These are phyloP conservation scores for Tetrahymena thermophila DNA, from an alignment of 73 alveolate species.

Conservation along the genomic window DNA sequence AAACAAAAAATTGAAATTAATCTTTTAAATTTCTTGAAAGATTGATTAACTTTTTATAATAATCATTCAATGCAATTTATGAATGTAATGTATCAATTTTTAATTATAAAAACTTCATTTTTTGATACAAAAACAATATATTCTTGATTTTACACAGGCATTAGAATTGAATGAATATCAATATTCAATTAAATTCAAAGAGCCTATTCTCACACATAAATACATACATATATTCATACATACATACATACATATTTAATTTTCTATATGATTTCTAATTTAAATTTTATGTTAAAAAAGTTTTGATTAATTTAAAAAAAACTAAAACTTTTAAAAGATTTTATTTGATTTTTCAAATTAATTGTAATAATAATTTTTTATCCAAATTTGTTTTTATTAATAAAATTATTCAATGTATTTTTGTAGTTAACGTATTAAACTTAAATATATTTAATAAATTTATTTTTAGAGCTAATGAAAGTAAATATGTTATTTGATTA, in stretches of 20 bases:
- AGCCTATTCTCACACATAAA: not conserved
- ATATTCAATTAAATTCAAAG: too few relatives aligned
- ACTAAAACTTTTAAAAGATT: not conserved
- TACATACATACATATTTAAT: not conserved
- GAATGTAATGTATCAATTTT: not conserved
- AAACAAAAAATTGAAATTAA: not conserved
- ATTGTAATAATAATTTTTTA: too few relatives aligned
- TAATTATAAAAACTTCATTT: not conserved
- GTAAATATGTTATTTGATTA: not conserved
- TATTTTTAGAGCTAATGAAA: not conserved
- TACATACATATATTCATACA: too few relatives aligned
- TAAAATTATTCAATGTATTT: too few relatives aligned
- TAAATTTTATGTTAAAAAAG: too few relatives aligned
- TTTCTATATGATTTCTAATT: not conserved
- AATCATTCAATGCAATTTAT: not conserved
- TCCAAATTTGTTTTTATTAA: too few relatives aligned
- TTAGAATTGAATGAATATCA: not conserved
- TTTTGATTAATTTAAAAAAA: not conserved
- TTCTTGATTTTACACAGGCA: not conserved
- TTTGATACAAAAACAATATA: too few relatives aligned
- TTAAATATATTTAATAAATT: too few relatives aligned
- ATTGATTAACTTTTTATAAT: not conserved
- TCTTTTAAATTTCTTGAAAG: not conserved
- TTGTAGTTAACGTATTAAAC: too few relatives aligned
- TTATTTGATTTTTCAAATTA: too few relatives aligned